These are phyloP conservation scores for Madurella fahalii DNA, from an alignment of 2,329 filamentous ascomycete species.

Conservation along the genomic window DNA sequence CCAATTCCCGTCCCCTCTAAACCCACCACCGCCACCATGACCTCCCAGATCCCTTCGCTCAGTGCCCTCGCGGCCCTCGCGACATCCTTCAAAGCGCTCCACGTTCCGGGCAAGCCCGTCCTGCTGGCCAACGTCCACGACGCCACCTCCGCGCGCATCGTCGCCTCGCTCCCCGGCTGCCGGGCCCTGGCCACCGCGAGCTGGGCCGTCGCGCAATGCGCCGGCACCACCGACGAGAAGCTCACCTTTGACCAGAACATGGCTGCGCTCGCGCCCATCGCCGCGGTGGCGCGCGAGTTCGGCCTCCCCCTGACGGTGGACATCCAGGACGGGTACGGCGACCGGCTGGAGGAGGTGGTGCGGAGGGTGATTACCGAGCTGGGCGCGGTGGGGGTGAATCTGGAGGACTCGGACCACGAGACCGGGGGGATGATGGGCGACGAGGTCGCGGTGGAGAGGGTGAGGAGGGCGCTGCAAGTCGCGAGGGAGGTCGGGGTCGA, in stretches of 20 bases:
- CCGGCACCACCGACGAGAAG: slow-evolving; percentile 35
- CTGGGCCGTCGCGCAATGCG: slow-evolving; percentile 37
- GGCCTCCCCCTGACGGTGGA: slow-evolving; percentile 46
- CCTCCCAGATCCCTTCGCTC: neutral
- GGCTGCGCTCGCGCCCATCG: slow-evolving; percentile 37
- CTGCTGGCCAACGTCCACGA: slow-evolving; percentile 49
- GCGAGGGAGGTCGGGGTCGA: slow-evolving; percentile 41
- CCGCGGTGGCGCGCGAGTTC: slow-evolving; percentile 28
- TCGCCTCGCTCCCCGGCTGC: slow-evolving; percentile 34
- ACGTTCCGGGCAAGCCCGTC: slow-evolving; percentile 40
- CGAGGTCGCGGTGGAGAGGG: slow-evolving; percentile 39
- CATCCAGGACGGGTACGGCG: slow-evolving; percentile 49
- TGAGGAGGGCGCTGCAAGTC: slow-evolving; percentile 33
- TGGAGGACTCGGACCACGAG: slow-evolving; percentile 45
- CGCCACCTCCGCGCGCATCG: slow-evolving; percentile 36
- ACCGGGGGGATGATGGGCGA: slow-evolving; percentile 34
- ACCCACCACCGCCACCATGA: neutral
- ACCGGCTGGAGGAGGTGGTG: slow-evolving; percentile 38
- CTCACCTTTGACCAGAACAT: slow-evolving; percentile 44
- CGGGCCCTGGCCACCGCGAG: slow-evolving; percentile 40
- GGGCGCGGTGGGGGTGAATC: slow-evolving; percentile 48
- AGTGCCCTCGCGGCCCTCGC: slow-evolving; percentile 17
- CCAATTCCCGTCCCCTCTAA: slow-evolving; percentile 1
- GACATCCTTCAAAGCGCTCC: slow-evolving; percentile 35
- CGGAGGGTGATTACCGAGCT: slow-evolving; percentile 35